Evolutionary conservation across 306 rosid genomes (phyloP), one percentile per base, ranked within the genome.

Genomic region (Leucaena leucocephala): DNA sequence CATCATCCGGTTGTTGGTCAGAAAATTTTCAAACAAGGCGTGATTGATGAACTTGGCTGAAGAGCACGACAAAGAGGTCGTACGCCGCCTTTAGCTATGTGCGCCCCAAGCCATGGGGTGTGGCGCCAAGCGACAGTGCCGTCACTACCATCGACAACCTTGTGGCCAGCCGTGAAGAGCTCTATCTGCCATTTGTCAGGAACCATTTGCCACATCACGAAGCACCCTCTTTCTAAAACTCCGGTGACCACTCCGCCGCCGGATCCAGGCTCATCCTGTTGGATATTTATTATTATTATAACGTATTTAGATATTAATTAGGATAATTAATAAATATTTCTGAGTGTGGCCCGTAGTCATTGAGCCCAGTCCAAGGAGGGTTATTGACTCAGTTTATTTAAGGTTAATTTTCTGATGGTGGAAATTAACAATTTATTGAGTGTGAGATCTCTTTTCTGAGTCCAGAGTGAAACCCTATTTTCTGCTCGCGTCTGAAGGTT

Each of bases 171-270:
- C 45, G 90, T 83, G 39, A 90, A 91, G 2, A 95, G 89, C 93
- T 95, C 98, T 46, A 95, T 86, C 22, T 90, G 90, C 98, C 98
- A 95, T 80, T 87, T 95, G 44, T 95, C 88, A 0, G 98, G 98
- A 76, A 84, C 85, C 98, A 95, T 95, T 77, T 95, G 94, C 98
- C 98, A 95, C 93, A 95, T 88, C 7, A 95, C 98, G 82, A 95
- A 95, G 78, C 98, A 91, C 38, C 98, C 98, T 81, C 81, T 92
- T 48, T 91, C 86, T 5, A 80, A 81, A 57, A 70, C 70, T 19
- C 80, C 82, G 27, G 82, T 52, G 42, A 81, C 79, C 48, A 88
- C 89, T 8, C 85, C 81, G 71, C 82, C 82, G 12, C 84, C 79
- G 61, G 92, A 84, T 80, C 89, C 84, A 9, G 81, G 75, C 70